Evolutionary conservation across 2,329 filamentous ascomycete genomes (phyloP), one percentile per base, ranked within the genome.

Genomic region (Talaromyces amestolkiae): DNA sequence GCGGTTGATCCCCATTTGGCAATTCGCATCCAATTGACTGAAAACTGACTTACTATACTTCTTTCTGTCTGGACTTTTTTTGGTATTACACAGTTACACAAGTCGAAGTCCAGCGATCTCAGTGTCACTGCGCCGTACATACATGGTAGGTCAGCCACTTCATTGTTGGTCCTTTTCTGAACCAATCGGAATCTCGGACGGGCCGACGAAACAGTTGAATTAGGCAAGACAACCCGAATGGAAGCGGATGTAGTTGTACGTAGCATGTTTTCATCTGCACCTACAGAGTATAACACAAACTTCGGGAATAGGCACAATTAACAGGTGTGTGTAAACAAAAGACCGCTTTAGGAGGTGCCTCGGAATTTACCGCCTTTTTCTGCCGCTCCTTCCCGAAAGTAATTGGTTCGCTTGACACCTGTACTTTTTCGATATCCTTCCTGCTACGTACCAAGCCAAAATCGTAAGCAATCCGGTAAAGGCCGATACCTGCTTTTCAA

Each of bases 301-400:
- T 15, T 24, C 6, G 45, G 45, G 24, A 49, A 13, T 3, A 27
- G 11, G 2, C 9, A 37, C 35, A 11, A 37, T 10, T 3, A 37
- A n/a, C 17, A 7, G 17, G 27, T 8, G 3, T 51, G 24, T 17
- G 24, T 31, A 31, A 31, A 31, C 27, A 31, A 8, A 7, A 6
- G 27, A 31, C 27, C 27, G 3, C 27, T 31, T 49, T 27, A 31
- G 8, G 3, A 53, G 1, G 9, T 9, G 10, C 2, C 15, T 22
- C 27, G 27, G 27, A 7, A 31, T 31, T 33, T 19, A 68, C 65
- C 67, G 67, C 67, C 67, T 60, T 41, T 53, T 68, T 63, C 62
- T 68, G 66, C 66, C 66, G 54, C 54, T 22, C 13, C 39, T 58
- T 19, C 51, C 61, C 37, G 13, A 37, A 15, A 33, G 31, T 58